phyloP scores from a whole-genome alignment of 2,329 filamentous ascomycete genomes.

The Cladophialophora yegresii region DNA sequence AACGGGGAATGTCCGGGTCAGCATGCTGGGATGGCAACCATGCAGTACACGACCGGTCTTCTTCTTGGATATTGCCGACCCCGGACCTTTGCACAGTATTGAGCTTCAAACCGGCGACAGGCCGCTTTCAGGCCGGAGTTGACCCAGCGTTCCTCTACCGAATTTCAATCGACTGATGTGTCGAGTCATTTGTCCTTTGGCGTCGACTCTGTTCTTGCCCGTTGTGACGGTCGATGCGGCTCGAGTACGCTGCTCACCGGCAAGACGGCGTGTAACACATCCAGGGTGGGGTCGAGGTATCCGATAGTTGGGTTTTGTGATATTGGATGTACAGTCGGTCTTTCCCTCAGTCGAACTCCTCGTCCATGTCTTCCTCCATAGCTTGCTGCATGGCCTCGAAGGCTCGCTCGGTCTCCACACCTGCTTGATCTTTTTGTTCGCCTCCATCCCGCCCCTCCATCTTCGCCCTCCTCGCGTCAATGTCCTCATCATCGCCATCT shows the following conservation, averaged over 20 bases:
- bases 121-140: neutral
- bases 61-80: neutral
- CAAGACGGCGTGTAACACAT: neutral
- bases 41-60: neutral
- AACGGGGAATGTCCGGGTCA: neutral
- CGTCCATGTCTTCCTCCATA: conserved; percentile 26
- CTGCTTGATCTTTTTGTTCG: conserved; percentile 7
- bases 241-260: neutral
- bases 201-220: neutral
- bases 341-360: conserved; percentile 11
- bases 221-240: neutral
- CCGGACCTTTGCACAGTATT: neutral
- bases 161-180: neutral
- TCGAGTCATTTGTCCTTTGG: neutral
- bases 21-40: neutral
- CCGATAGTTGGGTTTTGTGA: neutral
- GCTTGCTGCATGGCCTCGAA: conserved; percentile 29
- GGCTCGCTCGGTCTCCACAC: conserved; percentile 18
- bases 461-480: conserved; percentile 27
- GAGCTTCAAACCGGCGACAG: neutral
- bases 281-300: neutral
- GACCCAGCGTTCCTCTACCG: neutral
- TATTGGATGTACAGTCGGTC: neutral
- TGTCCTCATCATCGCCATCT: conserved; percentile 37
- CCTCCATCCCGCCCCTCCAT: neutral